Evolutionary conservation across 441 rosid species (phyloP), one percentile per base, ranked within the genome.

Genomic region (Pelargonium australe): DNA sequence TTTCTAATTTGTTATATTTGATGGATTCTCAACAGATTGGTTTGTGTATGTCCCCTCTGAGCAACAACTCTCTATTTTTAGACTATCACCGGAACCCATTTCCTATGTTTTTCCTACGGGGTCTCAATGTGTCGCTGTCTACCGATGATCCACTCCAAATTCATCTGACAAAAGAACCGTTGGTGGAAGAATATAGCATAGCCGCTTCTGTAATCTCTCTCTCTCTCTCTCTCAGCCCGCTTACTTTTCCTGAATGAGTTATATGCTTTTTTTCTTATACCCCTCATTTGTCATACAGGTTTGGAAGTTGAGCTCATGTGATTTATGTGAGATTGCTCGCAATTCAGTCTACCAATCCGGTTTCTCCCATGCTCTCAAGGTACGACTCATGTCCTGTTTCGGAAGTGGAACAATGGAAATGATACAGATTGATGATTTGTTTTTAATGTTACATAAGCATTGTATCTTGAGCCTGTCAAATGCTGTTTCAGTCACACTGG

Each of bases 121-220:
- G 98, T 63, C 94, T 95, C 72, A 95, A 95, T 83, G 96, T 95
- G 49, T 95, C 99, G 28, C 91, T 95, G 57, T 95, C 99, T 45
- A 95, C 99, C 0, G 98, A 95, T 73, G 99, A 95, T 78, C 99
- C 98, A 0, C 99, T 95, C 65, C 98, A 95, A 78, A 95, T 95
- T 80, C 99, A 95, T 78, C 79, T 95, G 40, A 95, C 99, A 13
- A 95, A 95, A 85, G 99, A 95, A 70, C 98, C 98, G 43, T 78
- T 95, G 67, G 99, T 95, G 68, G 99, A 95, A 80, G 99, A 95
- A 78, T 95, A 90, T 74, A 95, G 98, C 85, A 92, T 95, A 72
- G 98, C 99, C 82, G 99, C 99, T 74, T 95, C 99, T 16, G 99
- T 95, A 71, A 83, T 92, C 69, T 72, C 75, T 75, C 34, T 64